Conservation (phyloP, 352 stramenopile species). For the Phytophthora crassamura region DNA sequence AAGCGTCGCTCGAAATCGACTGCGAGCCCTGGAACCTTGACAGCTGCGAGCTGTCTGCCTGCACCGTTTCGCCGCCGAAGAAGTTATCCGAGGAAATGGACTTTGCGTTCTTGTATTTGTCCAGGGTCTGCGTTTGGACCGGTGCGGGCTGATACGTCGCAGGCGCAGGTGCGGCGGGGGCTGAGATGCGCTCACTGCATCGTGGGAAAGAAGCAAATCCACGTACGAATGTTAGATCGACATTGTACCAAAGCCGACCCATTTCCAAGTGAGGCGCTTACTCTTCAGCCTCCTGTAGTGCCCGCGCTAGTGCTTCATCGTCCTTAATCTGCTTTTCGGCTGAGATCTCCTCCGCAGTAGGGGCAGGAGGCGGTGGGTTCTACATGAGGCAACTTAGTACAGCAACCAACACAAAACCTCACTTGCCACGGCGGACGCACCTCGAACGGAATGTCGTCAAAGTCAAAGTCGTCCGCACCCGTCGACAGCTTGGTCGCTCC, state of each 20-base stretch:
- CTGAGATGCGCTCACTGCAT: slow-evolving; percentile 35
- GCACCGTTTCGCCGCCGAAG: slow-evolving; percentile 72
- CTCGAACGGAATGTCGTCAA: slow-evolving; percentile 90
- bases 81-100: slow-evolving; percentile 93
- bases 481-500: slow-evolving; percentile 83
- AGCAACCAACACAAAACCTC: not conserved
- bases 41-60: slow-evolving; percentile 69
- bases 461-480: slow-evolving; percentile 80
- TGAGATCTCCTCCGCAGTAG: slow-evolving; percentile 36
- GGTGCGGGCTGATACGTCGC: slow-evolving; percentile 35
- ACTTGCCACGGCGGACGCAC: slow-evolving; percentile 30
- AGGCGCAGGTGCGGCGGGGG: slow-evolving; percentile 15
- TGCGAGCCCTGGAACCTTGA: slow-evolving; percentile 80
- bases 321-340: slow-evolving; percentile 87
- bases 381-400: slow-evolving; percentile 22
- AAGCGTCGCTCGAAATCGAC: slow-evolving; percentile 90
- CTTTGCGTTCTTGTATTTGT: slow-evolving; percentile 94
- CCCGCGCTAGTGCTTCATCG: slow-evolving; percentile 84
- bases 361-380: slow-evolving; percentile 70
- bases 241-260: not conserved
- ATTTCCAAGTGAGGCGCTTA: slow-evolving; percentile 36
- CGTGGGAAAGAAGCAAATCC: not conserved
- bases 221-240: not conserved
- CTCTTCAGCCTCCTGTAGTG: slow-evolving; percentile 82
- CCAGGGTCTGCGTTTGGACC: slow-evolving; percentile 57